phyloP scores from a whole-genome alignment of 768 basidiomycete species.

The Favolaschia claudopus region DNA sequence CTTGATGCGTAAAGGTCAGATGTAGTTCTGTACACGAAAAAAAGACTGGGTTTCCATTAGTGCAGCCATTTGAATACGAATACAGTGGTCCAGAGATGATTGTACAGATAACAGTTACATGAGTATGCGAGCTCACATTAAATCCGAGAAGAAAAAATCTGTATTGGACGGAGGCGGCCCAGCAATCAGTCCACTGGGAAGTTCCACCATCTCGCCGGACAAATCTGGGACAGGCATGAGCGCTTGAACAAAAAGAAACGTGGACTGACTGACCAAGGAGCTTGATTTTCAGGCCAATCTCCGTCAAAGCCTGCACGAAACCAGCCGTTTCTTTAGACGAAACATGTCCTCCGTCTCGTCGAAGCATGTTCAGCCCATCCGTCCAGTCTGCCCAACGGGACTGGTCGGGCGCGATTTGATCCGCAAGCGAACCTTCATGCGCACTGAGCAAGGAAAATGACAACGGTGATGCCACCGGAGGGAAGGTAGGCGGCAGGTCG shows the following conservation, averaged over 20 bases:
- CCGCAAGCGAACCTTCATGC: slow-evolving; percentile 76
- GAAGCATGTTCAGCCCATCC: slow-evolving; percentile 89
- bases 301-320: slow-evolving; percentile 87
- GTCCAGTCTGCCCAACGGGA: slow-evolving; percentile 94
- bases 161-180: slow-evolving; percentile 81
- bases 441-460: slow-evolving; percentile 81
- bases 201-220: slow-evolving; percentile 88
- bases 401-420: slow-evolving; percentile 79
- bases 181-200: slow-evolving; percentile 80
- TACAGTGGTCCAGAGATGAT: slow-evolving; percentile 1
- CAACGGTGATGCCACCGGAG: slow-evolving; percentile 66
- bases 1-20: slow-evolving; percentile 84
- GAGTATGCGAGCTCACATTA: slow-evolving; percentile 37
- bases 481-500: slow-evolving; percentile 61
- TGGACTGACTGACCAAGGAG: slow-evolving; percentile 66
- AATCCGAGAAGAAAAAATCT: slow-evolving; percentile 88
- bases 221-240: slow-evolving; percentile 61
- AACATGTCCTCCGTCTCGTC: slow-evolving; percentile 83
- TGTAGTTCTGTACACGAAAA: slow-evolving; percentile 41
- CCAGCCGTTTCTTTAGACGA: slow-evolving; percentile 85
- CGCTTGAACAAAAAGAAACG: not conserved
- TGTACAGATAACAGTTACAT: slow-evolving; percentile 19
- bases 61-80: slow-evolving; percentile 20
- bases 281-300: slow-evolving; percentile 92
- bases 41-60: not conserved